These are phyloP conservation scores for Plantago coronopus DNA, from an alignment of 305 asterid species.

Conservation along the genomic window DNA sequence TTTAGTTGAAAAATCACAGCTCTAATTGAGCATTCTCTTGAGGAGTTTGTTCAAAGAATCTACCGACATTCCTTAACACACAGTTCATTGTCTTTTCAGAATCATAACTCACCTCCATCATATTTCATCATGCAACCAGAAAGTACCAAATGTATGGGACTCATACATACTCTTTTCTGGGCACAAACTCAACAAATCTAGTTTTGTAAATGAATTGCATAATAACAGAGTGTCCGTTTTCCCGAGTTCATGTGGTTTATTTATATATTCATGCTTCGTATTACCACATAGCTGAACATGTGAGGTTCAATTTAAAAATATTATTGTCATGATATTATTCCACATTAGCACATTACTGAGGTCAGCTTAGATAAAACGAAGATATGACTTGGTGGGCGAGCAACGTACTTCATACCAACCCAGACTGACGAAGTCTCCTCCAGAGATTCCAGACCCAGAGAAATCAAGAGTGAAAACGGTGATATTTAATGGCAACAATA, in stretches of 20 bases:
- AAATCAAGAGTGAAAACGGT: slow-evolving; percentile 87
- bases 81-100: no score
- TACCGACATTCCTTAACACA: no score
- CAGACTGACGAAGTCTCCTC: slow-evolving; percentile 85
- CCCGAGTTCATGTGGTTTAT: neutral
- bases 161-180: neutral
- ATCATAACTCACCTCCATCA: no score
- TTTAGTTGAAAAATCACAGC: neutral
- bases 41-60: neutral
- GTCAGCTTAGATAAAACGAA: slow-evolving; percentile 6
- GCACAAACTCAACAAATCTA: neutral
- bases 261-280: neutral
- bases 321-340: slow-evolving; percentile 6
- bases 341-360: slow-evolving; percentile 8
- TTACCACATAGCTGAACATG: slow-evolving; percentile 1
- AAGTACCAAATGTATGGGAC: neutral
- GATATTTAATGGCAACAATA: slow-evolving; percentile 77
- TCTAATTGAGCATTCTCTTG: neutral
- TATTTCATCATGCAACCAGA: neutral
- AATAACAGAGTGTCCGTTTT: neutral
- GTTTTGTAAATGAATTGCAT: neutral
- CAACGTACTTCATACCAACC: slow-evolving; percentile 92
- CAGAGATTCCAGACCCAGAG: slow-evolving; percentile 96
- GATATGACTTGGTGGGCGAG: slow-evolving; percentile 18
- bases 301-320: neutral